These are phyloP conservation scores for Gelatoporia subvermispora DNA, from an alignment of 768 basidiomycete species.

Conservation along the genomic window DNA sequence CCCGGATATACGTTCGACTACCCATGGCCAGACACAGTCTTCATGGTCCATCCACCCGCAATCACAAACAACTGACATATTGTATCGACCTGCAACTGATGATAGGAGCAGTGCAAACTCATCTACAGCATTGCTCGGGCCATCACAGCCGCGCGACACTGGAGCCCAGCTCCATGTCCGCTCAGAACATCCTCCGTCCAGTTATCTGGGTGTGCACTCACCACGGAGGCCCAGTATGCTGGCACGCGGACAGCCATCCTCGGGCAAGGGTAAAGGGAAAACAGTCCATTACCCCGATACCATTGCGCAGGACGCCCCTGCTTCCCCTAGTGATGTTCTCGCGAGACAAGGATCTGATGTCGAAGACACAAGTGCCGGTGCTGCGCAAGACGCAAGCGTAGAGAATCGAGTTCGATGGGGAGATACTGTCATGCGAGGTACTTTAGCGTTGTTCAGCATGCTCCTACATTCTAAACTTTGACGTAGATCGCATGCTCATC, in stretches of 20 bases:
- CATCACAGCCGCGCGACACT: background rate
- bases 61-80: background rate
- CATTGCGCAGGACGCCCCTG: conserved; percentile 32
- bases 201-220: no score
- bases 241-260: no score
- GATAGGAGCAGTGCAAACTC: conserved; percentile 6
- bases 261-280: conserved; percentile 20
- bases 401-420: conserved; percentile 30
- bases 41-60: background rate
- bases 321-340: conserved; percentile 62
- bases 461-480: conserved; percentile 12
- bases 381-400: conserved; percentile 28
- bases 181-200: no score
- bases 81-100: background rate
- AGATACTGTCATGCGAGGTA: conserved; percentile 74
- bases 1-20: background rate
- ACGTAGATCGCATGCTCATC: conserved; percentile 85
- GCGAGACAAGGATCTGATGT: conserved; percentile 52
- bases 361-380: conserved; percentile 61
- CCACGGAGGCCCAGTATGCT: no score
- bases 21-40: background rate
- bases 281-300: conserved; percentile 14
- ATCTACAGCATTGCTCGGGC: conserved; percentile 10
- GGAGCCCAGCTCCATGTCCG: background rate
- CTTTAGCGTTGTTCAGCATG: background rate